Conservation (phyloP, 2,329 filamentous ascomycete genomes). For the Penicillium sp. region DNA sequence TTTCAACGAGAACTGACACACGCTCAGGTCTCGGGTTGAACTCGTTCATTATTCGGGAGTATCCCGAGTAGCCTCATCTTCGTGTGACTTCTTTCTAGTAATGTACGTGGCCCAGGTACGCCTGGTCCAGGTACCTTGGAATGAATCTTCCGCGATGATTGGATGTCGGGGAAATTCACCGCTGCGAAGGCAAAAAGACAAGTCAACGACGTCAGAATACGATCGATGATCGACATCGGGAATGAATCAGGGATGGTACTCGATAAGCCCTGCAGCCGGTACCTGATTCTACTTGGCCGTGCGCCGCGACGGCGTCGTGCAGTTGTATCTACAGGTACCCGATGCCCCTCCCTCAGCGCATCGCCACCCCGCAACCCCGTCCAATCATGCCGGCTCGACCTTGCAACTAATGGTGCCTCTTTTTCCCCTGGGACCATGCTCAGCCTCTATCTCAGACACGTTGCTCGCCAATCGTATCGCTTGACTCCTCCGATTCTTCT, state of each 20-base stretch:
- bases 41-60: slow-evolving; percentile 4
- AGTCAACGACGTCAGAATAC: slow-evolving; percentile 20
- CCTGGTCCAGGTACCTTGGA: not conserved
- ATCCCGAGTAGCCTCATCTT: slow-evolving; percentile 14
- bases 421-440: not conserved
- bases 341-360: not conserved
- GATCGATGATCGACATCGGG: slow-evolving; percentile 1
- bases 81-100: too few relatives aligned
- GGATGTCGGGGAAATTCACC: not conserved
- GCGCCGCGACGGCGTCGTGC: slow-evolving; percentile 14
- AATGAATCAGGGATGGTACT: slow-evolving; percentile 14
- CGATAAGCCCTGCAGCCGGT: slow-evolving; percentile 24
- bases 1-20: slow-evolving; percentile 13
- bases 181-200: not conserved
- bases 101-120: slow-evolving; percentile 6
- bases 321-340: slow-evolving; percentile 23
- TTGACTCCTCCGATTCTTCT: not conserved
- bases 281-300: slow-evolving; percentile 21
- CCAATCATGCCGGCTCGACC: not conserved
- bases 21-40: slow-evolving; percentile 6
- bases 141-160: not conserved
- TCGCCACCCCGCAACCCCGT: not conserved
- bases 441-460: slow-evolving; percentile 3
- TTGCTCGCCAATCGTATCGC: too few relatives aligned
- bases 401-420: not conserved